Evolutionary conservation across 1,284 basidiomycete genomes (phyloP).

Genomic region (Naganishia albida): DNA sequence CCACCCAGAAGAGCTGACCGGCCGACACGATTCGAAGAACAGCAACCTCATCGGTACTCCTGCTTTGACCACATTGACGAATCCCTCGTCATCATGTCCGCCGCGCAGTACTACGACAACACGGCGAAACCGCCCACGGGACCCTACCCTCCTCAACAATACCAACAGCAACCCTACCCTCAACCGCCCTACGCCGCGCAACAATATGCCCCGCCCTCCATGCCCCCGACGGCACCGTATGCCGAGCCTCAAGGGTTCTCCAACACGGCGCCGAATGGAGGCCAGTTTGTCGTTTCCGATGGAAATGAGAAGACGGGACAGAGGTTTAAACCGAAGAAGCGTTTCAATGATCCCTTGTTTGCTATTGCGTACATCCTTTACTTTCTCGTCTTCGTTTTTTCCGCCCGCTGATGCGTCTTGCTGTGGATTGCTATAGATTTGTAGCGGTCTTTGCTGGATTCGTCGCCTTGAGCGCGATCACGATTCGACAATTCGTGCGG

Average conservation of each 20-base stretch:
- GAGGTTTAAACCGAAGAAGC: slow-evolving; percentile 68
- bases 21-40: no score
- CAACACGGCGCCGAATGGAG: background rate
- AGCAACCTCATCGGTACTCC: background rate
- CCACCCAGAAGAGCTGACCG: no score
- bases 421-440: slow-evolving; percentile 56
- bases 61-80: background rate
- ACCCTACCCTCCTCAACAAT: slow-evolving; percentile 29
- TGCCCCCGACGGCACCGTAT: slow-evolving; percentile 32
- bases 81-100: slow-evolving; percentile 37
- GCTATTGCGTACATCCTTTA: slow-evolving; percentile 56
- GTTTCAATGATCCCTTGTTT: slow-evolving; percentile 70
- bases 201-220: slow-evolving; percentile 33
- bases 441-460: slow-evolving; percentile 69
- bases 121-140: slow-evolving; percentile 14
- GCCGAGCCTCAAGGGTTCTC: slow-evolving; percentile 22
- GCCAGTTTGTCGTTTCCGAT: slow-evolving; percentile 17
- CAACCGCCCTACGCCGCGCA: slow-evolving; percentile 28
- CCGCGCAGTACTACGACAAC: slow-evolving; percentile 38
- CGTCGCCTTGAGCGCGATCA: slow-evolving; percentile 66
- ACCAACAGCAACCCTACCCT: slow-evolving; percentile 34
- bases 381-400: background rate
- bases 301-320: slow-evolving; percentile 56
- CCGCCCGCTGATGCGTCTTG: background rate
- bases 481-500: slow-evolving; percentile 65